Conservation (phyloP, 148 eudicot species). For the Cornus suecica region DNA sequence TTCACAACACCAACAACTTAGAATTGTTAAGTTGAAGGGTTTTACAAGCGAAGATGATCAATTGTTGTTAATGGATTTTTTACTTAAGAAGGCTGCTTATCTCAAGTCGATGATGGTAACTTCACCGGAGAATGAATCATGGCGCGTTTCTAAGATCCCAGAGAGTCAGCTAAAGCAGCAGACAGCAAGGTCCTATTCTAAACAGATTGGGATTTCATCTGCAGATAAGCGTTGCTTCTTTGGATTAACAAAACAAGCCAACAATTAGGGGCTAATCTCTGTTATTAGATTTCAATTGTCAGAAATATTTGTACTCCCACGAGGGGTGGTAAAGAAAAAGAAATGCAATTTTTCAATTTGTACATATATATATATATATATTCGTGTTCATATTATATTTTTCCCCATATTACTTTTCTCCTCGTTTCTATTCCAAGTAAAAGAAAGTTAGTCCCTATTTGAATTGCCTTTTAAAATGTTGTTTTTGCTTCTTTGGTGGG, state of each 20-base stretch:
- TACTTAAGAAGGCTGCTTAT: constrained; percentile 11
- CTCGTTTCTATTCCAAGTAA: too few relatives aligned
- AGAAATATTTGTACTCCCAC: too few relatives aligned
- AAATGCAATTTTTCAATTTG: too few relatives aligned
- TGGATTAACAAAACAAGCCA: background rate
- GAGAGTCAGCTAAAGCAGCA: constrained; percentile 18
- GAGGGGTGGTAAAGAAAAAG: too few relatives aligned
- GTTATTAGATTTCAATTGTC: too few relatives aligned
- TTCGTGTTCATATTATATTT: too few relatives aligned
- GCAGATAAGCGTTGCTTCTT: background rate
- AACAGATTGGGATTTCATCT: background rate
- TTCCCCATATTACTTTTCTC: too few relatives aligned
- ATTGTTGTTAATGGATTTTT: constrained; percentile 13
- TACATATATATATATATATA: too few relatives aligned
- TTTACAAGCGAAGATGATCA: constrained; percentile 9
- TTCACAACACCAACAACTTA: constrained; percentile 8
- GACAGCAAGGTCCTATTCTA: background rate
- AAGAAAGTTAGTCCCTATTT: too few relatives aligned
- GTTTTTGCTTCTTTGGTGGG: too few relatives aligned
- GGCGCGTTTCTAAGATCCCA: constrained; percentile 11
- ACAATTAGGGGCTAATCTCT: background rate
- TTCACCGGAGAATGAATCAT: background rate
- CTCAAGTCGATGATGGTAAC: constrained; percentile 15
- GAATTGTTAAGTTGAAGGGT: constrained; percentile 1
- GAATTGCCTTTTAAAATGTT: too few relatives aligned